A percentile compares a stretch with the other conserved stretches of the same genome.
Evolutionary conservation across 1,284 basidiomycete species (phyloP).

Genomic region (Ganoderma lingzhi): DNA sequence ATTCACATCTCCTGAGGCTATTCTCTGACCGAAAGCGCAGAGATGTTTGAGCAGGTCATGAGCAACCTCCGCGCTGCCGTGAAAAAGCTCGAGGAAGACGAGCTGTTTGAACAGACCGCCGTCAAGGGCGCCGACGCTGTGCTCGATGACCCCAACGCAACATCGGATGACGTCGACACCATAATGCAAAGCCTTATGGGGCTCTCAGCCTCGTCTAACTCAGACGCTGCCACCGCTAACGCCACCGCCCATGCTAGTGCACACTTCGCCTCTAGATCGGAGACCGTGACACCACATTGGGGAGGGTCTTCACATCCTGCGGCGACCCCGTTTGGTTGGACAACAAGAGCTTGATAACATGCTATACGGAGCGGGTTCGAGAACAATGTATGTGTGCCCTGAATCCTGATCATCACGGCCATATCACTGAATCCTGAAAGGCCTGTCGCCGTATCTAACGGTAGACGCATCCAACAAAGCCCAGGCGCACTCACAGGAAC

Average conservation of each 20-base stretch:
- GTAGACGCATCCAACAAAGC: neutral
- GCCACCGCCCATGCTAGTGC: constrained; percentile 15
- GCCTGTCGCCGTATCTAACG: neutral
- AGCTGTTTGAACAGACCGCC: constrained; percentile 68
- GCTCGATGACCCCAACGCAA: constrained; percentile 57
- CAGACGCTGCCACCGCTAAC: constrained; percentile 7
- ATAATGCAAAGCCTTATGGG: constrained; percentile 71
- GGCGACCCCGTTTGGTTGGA: constrained; percentile 10
- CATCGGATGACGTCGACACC: constrained; percentile 60
- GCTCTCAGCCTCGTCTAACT: constrained; percentile 13
- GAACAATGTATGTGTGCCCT: constrained; percentile 1
- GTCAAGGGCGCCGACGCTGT: constrained; percentile 61
- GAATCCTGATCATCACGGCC: neutral
- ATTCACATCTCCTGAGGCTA: neutral
- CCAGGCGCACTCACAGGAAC: neutral
- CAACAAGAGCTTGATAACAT: neutral
- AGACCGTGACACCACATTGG: constrained; percentile 29
- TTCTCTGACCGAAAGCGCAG: constrained; percentile 26
- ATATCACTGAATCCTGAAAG: neutral
- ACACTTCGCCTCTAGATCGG: constrained; percentile 23
- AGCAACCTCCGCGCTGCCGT: constrained; percentile 59
- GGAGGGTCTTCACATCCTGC: constrained; percentile 10
- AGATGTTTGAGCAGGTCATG: constrained; percentile 58
- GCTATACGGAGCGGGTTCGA: neutral
- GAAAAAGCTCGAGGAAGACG: constrained; percentile 68